Percentiles rank a stretch among this genome's conserved stretches.
phyloP scores from a whole-genome alignment of 805 yeast species.

The Lipomyces sp. region DNA sequence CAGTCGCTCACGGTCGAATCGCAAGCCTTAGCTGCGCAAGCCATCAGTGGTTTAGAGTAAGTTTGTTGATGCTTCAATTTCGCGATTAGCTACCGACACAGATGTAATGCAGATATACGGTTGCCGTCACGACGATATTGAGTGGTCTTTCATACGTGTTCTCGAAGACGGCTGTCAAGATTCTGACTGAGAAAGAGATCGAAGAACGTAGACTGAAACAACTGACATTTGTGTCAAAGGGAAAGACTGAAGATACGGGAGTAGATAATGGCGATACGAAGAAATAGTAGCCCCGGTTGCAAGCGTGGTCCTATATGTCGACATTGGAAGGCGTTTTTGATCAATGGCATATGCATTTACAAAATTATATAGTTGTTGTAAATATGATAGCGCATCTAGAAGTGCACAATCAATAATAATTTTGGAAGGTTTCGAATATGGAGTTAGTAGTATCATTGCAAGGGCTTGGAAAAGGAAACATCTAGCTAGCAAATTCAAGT shows the following conservation, averaged over 20 bases:
- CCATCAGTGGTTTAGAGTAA: conserved; percentile 34
- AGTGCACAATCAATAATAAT: no score
- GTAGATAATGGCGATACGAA: background rate
- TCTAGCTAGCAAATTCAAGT: no score
- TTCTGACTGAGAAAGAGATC: conserved; percentile 43
- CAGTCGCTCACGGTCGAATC: conserved; percentile 46
- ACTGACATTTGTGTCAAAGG: background rate
- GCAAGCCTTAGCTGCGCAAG: conserved; percentile 40
- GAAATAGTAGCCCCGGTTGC: background rate
- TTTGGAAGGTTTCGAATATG: no score
- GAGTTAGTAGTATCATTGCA: no score
- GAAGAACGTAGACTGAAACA: conserved; percentile 41
- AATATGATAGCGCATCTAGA: background rate
- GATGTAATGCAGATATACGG: conserved; percentile 55
- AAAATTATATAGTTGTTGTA: background rate
- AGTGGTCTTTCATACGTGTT: conserved; percentile 82
- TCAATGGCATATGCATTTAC: background rate
- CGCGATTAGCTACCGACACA: conserved; percentile 18
- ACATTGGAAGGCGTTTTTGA: background rate
- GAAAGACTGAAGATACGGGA: background rate
- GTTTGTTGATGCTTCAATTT: background rate
- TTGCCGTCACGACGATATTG: conserved; percentile 70
- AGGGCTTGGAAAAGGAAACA: no score
- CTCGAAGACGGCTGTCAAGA: conserved; percentile 69
- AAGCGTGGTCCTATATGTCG: background rate